Percentiles rank a stretch among this genome's conserved stretches.
These are phyloP conservation scores for Eucalyptus victrix DNA, from an alignment of 345 rosid species.

Conservation along the genomic window DNA sequence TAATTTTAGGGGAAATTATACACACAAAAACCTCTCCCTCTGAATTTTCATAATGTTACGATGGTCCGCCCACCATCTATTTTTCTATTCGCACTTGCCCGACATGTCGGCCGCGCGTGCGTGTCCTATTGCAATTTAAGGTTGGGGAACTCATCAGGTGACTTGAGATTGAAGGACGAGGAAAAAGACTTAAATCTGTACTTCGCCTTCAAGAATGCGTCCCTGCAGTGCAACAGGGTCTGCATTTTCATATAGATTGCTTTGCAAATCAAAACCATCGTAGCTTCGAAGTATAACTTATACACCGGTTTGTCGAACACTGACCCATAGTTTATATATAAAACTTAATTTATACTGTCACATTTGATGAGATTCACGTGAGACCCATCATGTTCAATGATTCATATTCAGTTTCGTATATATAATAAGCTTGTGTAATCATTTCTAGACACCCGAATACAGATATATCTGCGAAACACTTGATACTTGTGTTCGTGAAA, in stretches of 20 bases:
- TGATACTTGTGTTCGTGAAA: too few species aligned
- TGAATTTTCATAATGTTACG: background rate
- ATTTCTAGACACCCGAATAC: accelerated
- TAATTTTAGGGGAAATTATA: background rate
- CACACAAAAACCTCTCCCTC: background rate
- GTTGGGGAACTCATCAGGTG: background rate
- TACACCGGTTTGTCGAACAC: background rate
- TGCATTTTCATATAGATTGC: background rate
- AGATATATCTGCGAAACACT: accelerated
- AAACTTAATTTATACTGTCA: background rate
- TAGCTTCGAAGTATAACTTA: background rate
- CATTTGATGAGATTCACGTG: background rate
- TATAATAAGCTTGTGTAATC: background rate
- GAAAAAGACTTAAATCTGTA: background rate
- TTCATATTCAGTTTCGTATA: accelerated
- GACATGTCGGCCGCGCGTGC: background rate
- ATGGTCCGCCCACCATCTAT: background rate
- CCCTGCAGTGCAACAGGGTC: background rate
- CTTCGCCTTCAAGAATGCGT: background rate
- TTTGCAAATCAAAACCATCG: background rate
- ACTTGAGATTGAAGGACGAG: background rate
- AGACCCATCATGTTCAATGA: background rate
- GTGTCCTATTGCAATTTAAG: background rate
- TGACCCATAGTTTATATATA: background rate
- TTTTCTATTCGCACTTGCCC: background rate